A percentile compares a stretch with the other conserved stretches of the same genome.
Evolutionary conservation across 2,329 filamentous ascomycete genomes (phyloP).

Genomic region (Dactylellina cionopaga): DNA sequence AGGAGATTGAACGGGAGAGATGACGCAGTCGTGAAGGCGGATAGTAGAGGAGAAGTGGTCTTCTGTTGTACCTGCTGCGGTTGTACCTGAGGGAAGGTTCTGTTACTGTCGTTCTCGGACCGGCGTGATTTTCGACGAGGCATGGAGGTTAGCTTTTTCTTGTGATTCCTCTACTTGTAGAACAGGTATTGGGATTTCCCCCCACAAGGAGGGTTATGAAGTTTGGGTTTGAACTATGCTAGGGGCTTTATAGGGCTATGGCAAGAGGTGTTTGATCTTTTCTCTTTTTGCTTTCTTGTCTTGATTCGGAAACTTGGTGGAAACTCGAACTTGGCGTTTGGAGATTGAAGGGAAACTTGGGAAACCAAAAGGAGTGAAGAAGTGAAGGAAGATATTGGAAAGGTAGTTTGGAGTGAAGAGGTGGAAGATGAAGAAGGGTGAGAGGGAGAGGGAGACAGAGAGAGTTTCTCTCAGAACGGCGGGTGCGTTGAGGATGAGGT

Average conservation of each 20-base stretch:
- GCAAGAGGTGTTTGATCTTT: too few species aligned
- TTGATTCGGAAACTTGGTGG: too few species aligned
- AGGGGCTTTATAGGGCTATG: too few species aligned
- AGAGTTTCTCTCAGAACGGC: slow-evolving; percentile 27
- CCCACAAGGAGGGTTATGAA: slow-evolving; percentile 43
- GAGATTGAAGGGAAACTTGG: background rate
- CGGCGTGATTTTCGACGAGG: slow-evolving; percentile 52
- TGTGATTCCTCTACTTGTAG: background rate
- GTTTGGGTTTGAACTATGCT: slow-evolving; percentile 6
- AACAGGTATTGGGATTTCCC: background rate
- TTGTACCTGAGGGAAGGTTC: slow-evolving; percentile 49
- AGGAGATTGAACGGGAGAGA: slow-evolving; percentile 51
- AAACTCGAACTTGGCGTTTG: too few species aligned
- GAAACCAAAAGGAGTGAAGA: background rate
- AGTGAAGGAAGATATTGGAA: background rate
- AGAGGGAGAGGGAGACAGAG: background rate
- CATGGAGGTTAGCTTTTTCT: slow-evolving; percentile 48
- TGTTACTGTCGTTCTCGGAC: slow-evolving; percentile 47
- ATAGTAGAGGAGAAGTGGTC: slow-evolving; percentile 47
- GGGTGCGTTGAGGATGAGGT: slow-evolving; percentile 44
- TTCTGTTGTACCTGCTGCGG: slow-evolving; percentile 51
- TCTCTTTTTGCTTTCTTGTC: too few species aligned
- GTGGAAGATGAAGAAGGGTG: background rate
- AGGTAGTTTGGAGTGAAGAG: background rate
- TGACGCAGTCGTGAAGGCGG: slow-evolving; percentile 43